Evolutionary conservation across 768 basidiomycete genomes (phyloP).

Genomic region (Termitomyces sp.): DNA sequence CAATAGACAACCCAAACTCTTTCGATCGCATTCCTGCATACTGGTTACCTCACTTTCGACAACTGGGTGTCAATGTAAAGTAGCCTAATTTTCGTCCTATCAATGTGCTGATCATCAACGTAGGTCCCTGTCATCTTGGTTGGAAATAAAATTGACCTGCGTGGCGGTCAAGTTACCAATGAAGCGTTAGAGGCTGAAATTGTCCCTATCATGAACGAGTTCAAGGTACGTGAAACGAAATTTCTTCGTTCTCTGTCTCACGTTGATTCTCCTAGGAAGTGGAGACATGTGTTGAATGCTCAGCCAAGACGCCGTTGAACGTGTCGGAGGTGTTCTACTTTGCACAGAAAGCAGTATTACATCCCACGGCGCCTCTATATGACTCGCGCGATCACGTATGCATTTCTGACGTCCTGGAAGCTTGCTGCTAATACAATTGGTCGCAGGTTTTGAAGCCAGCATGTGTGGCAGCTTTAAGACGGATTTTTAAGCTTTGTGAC

Average conservation of each 20-base stretch:
- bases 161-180: conserved; percentile 92
- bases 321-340: conserved; percentile 98
- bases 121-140: conserved; percentile 96
- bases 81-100: neutral
- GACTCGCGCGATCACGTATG: conserved; percentile 93
- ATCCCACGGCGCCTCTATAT: conserved; percentile 95
- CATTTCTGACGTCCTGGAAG: neutral
- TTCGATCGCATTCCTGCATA: conserved; percentile 98
- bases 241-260: conserved; percentile 4
- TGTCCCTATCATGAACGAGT: conserved; percentile 96
- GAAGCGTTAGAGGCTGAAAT: conserved; percentile 94
- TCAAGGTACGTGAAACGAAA: conserved; percentile 64
- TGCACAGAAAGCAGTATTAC: conserved; percentile 95
- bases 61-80: conserved; percentile 90
- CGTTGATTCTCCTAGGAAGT: conserved; percentile 69
- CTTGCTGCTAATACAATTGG: conserved; percentile 8
- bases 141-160: conserved; percentile 96
- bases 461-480: conserved; percentile 79
- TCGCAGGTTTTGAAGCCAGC: conserved; percentile 85
- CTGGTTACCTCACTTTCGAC: conserved; percentile 94
- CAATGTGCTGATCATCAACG: conserved; percentile 6
- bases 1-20: conserved; percentile 93
- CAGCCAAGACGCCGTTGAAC: conserved; percentile 86
- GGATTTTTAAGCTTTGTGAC: conserved; percentile 97
- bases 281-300: conserved; percentile 96